These are phyloP conservation scores for Scortechinia acanthostroma DNA, from an alignment of 2,329 filamentous ascomycete genomes.

Conservation along the genomic window DNA sequence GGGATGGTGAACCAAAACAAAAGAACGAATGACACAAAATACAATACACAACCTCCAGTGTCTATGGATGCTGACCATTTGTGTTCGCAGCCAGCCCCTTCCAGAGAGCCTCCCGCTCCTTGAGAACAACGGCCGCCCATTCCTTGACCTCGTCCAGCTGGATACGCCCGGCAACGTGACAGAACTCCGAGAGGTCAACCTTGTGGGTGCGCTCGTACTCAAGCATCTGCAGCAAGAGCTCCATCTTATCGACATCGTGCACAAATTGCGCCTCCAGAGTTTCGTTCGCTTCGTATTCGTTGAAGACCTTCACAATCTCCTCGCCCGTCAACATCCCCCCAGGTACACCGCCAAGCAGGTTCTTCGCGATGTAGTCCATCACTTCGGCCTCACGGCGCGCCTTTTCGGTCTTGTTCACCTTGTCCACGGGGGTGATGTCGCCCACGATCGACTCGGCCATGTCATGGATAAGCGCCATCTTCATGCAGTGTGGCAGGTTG, in stretches of 20 bases:
- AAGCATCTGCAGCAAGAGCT: slow-evolving; percentile 87
- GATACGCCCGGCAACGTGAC: slow-evolving; percentile 69
- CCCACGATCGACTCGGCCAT: slow-evolving; percentile 94
- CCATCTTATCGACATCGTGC: slow-evolving; percentile 95
- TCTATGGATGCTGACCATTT: no score
- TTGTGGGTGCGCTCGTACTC: slow-evolving; percentile 76
- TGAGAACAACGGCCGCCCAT: slow-evolving; percentile 73
- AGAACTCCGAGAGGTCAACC: slow-evolving; percentile 80
- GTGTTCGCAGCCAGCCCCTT: slow-evolving; percentile 28
- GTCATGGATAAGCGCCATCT: slow-evolving; percentile 94
- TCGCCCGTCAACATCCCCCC: slow-evolving; percentile 60
- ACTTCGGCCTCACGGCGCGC: slow-evolving; percentile 76
- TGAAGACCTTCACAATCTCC: slow-evolving; percentile 76
- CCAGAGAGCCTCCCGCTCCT: slow-evolving; percentile 74
- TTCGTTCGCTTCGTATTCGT: slow-evolving; percentile 85
- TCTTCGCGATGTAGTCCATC: slow-evolving; percentile 81
- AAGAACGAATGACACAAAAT: no score
- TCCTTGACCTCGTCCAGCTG: slow-evolving; percentile 69
- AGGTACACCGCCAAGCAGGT: slow-evolving; percentile 64
- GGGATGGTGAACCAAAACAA: no score
- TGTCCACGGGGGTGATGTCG: slow-evolving; percentile 91
- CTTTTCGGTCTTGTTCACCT: slow-evolving; percentile 78
- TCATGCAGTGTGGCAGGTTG: slow-evolving; percentile 77
- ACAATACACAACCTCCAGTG: no score
- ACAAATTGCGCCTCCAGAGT: slow-evolving; percentile 84